A percentile compares a stretch with the other conserved stretches of the same genome.
phyloP scores from a whole-genome alignment of 1,284 basidiomycete genomes.

The Golubevia sp. region DNA sequence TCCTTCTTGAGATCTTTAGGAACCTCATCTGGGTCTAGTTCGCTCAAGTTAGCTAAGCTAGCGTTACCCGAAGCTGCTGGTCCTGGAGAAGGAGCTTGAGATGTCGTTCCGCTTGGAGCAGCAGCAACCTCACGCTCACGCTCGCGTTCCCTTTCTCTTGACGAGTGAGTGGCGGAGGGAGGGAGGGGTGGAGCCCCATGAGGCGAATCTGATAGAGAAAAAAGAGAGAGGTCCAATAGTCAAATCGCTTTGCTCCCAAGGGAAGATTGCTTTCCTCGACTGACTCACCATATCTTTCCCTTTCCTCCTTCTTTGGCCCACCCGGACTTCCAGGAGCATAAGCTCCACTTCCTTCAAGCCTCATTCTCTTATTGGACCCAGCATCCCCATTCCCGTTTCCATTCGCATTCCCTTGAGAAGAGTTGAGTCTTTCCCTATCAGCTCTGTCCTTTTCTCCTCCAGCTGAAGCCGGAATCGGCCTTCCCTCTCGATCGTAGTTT shows the following conservation, averaged over 20 bases:
- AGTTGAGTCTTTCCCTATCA: not conserved
- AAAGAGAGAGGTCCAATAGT: not conserved
- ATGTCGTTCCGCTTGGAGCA: slow-evolving; percentile 15
- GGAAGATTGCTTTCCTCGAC: too few relatives aligned
- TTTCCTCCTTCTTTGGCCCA: not conserved
- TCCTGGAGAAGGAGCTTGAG: slow-evolving; percentile 16
- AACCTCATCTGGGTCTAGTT: slow-evolving; percentile 60
- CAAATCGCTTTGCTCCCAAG: not conserved
- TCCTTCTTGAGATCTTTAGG: slow-evolving; percentile 72
- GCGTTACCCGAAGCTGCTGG: slow-evolving; percentile 37
- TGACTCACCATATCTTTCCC: not conserved
- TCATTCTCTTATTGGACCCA: not conserved
- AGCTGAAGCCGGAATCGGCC: not conserved
- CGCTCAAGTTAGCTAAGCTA: slow-evolving; percentile 47
- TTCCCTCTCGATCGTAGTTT: not conserved
- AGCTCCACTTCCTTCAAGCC: not conserved
- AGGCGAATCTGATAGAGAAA: slow-evolving; percentile 26
- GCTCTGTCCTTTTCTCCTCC: not conserved
- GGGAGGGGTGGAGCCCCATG: slow-evolving; percentile 33
- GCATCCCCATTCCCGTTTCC: not conserved
- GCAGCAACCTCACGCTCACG: slow-evolving; percentile 12
- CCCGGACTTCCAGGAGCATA: not conserved
- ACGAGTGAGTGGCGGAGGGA: slow-evolving; percentile 23
- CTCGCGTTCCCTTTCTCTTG: slow-evolving; percentile 2
- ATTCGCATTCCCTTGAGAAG: not conserved